Evolutionary conservation across 495 filamentous ascomycete species (phyloP).

Genomic region (Hyaloscypha bicolor): DNA sequence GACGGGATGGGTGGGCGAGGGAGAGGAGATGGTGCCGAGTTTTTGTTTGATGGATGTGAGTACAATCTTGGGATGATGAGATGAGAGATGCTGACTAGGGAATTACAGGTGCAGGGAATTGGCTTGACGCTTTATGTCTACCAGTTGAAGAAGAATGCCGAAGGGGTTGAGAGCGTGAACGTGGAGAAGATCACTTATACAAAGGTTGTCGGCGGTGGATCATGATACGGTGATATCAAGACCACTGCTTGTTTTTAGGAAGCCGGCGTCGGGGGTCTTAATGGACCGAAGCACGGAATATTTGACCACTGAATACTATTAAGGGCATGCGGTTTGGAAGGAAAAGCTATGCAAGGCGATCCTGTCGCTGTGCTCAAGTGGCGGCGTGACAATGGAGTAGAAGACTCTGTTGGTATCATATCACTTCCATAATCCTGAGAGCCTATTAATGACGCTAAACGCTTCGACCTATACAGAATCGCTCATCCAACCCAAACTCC

Average conservation of each 20-base stretch:
- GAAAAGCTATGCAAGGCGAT: background rate
- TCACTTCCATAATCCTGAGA: constrained; percentile 32
- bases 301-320: background rate
- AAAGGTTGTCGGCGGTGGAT: constrained; percentile 61
- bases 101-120: constrained; percentile 86
- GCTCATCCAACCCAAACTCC: constrained; percentile 13
- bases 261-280: background rate
- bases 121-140: constrained; percentile 97
- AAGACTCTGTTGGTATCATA: constrained; percentile 34
- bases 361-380: background rate
- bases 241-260: background rate
- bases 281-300: background rate
- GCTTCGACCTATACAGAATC: constrained; percentile 17
- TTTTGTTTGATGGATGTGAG: constrained; percentile 99
- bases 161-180: constrained; percentile 87
- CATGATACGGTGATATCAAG: constrained; percentile 19
- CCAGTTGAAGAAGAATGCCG: constrained; percentile 86
- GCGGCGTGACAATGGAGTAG: constrained; percentile 15
- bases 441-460: constrained; percentile 17
- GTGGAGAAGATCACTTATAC: constrained; percentile 98
- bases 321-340: background rate
- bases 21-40: constrained; percentile 86
- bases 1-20: constrained; percentile 49
- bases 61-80: constrained; percentile 32
- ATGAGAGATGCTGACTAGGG: constrained; percentile 3